These are phyloP conservation scores for Hymenoscyphus scutula DNA, from an alignment of 2,329 filamentous ascomycete species.

Conservation along the genomic window DNA sequence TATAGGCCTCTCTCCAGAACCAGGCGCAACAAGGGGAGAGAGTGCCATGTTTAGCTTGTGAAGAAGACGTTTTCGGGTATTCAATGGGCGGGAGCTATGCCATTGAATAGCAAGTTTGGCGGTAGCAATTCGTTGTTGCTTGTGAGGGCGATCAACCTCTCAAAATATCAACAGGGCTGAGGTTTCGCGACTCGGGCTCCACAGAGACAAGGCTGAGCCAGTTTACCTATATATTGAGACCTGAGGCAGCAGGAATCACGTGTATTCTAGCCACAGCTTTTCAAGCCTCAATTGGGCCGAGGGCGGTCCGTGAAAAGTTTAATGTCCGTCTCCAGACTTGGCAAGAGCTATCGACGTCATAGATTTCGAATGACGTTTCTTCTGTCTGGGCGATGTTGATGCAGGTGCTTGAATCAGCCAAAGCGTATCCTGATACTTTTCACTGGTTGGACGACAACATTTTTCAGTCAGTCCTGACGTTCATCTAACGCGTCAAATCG, in stretches of 20 bases:
- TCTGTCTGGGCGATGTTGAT: not conserved
- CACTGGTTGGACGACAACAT: not conserved
- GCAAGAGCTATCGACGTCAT: constrained; percentile 1
- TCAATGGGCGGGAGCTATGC: not conserved
- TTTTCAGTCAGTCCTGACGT: not conserved
- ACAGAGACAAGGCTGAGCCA: constrained; percentile 5
- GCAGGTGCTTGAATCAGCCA: not conserved
- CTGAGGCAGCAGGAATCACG: not conserved
- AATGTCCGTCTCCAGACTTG: not conserved
- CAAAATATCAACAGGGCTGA: constrained; percentile 5
- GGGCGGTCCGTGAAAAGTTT: not conserved
- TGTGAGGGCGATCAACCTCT: not conserved
- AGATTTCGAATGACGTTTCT: not conserved
- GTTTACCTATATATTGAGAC: not conserved
- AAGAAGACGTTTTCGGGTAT: not conserved
- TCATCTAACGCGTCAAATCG: not conserved
- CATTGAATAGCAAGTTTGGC: not conserved
- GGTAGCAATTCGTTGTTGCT: not conserved
- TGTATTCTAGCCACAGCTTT: not conserved
- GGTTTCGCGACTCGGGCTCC: not conserved
- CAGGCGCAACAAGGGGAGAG: constrained; percentile 27
- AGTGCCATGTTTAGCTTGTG: constrained; percentile 23
- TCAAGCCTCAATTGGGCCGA: not conserved
- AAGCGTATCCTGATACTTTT: not conserved
- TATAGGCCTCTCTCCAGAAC: constrained; percentile 18